phyloP scores from a whole-genome alignment of 768 basidiomycete species.

The Rossbeevera mucosa region DNA sequence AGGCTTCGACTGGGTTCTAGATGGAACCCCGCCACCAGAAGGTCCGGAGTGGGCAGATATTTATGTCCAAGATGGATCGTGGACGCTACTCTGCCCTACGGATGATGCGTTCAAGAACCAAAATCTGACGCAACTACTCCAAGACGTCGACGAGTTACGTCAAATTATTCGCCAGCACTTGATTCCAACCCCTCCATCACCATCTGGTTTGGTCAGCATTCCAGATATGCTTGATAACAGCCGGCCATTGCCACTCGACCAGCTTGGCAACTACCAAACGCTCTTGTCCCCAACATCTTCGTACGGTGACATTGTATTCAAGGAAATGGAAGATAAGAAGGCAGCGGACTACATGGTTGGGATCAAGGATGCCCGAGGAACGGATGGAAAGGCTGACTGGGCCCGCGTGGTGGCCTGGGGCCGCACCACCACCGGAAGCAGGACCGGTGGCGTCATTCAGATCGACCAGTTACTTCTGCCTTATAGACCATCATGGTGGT shows the following conservation, averaged over 20 bases:
- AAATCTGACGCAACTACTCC: constrained; percentile 73
- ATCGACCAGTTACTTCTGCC: constrained; percentile 82
- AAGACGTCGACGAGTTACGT: constrained; percentile 48
- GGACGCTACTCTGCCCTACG: constrained; percentile 88
- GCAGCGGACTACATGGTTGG: constrained; percentile 53
- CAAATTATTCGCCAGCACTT: constrained; percentile 74
- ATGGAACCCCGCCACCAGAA: constrained; percentile 76
- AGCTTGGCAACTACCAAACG: constrained; percentile 71
- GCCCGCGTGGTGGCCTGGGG: constrained; percentile 69
- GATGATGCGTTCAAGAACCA: constrained; percentile 88
- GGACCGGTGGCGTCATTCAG: constrained; percentile 83
- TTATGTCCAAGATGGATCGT: constrained; percentile 57
- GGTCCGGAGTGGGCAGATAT: constrained; percentile 60
- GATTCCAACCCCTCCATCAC: constrained; percentile 43
- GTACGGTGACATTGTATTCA: constrained; percentile 85
- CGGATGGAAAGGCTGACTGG: constrained; percentile 58
- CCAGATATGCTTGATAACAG: constrained; percentile 54
- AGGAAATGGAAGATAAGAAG: constrained; percentile 41
- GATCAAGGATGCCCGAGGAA: constrained; percentile 69
- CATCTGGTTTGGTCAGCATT: constrained; percentile 21
- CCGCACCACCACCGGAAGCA: constrained; percentile 64
- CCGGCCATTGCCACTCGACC: constrained; percentile 65
- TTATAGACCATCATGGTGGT: constrained; percentile 84
- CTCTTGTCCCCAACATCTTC: constrained; percentile 59
- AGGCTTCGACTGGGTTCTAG: constrained; percentile 86